These are phyloP conservation scores for Saccharomycopsis phalli DNA, from an alignment of 1,139 yeast species.

Conservation along the genomic window DNA sequence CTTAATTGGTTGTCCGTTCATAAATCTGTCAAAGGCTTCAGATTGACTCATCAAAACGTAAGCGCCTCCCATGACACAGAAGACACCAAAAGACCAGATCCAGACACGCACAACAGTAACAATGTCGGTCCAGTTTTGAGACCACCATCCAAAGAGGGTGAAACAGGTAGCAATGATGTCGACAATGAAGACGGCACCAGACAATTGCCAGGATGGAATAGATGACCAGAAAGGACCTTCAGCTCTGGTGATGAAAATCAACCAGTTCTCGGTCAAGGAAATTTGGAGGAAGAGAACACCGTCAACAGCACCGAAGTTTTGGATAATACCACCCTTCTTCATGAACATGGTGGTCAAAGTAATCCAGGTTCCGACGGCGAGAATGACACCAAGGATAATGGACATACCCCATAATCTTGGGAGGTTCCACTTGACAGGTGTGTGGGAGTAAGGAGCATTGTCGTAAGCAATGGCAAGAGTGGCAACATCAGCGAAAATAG, in stretches of 20 bases:
- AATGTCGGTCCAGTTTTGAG: slow-evolving; percentile 95
- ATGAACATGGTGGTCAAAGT: slow-evolving; percentile 86
- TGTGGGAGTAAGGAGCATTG: slow-evolving; percentile 91
- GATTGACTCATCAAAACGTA: slow-evolving; percentile 89
- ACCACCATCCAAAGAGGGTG: slow-evolving; percentile 95
- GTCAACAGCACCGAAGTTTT: slow-evolving; percentile 88
- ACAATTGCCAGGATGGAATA: slow-evolving; percentile 86
- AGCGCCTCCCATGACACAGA: slow-evolving; percentile 95
- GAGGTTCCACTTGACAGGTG: slow-evolving; percentile 98
- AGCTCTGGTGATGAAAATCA: slow-evolving; percentile 91
- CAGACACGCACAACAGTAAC: slow-evolving; percentile 90
- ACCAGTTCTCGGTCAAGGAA: slow-evolving; percentile 92
- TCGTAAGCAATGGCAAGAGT: slow-evolving; percentile 93
- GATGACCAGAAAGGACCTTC: slow-evolving; percentile 95
- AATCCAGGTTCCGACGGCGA: slow-evolving; percentile 90
- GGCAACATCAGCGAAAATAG: slow-evolving; percentile 93
- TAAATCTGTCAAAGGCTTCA: slow-evolving; percentile 79
- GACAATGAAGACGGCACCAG: slow-evolving; percentile 85
- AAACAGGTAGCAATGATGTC: slow-evolving; percentile 87
- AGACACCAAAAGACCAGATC: slow-evolving; percentile 93
- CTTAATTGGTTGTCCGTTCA: slow-evolving; percentile 78
- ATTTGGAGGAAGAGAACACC: slow-evolving; percentile 89
- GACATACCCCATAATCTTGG: slow-evolving; percentile 98
- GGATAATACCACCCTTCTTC: slow-evolving; percentile 82
- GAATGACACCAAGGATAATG: slow-evolving; percentile 66